Percentiles rank a stretch among this genome's conserved stretches.
These are phyloP conservation scores for Leucoagaricus sp. DNA, from an alignment of 1,284 basidiomycete genomes.

Conservation along the genomic window DNA sequence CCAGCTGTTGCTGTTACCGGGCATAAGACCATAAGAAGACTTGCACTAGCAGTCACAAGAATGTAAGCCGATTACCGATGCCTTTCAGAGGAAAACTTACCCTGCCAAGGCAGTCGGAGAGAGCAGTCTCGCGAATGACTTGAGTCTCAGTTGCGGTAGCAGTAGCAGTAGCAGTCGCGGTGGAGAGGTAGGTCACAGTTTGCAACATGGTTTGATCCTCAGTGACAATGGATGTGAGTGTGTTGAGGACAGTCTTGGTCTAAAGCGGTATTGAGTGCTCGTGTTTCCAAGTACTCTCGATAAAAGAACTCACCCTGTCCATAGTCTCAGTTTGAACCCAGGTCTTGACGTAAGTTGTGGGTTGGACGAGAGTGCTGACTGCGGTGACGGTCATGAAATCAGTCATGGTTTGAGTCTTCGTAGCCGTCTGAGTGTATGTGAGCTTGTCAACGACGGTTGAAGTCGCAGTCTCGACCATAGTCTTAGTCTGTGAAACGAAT, in stretches of 20 bases:
- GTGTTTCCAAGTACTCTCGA: background rate
- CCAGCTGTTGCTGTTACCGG: constrained; percentile 51
- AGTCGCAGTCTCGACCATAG: constrained; percentile 48
- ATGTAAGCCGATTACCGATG: background rate
- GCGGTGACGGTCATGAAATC: constrained; percentile 47
- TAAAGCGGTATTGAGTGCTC: constrained; percentile 20
- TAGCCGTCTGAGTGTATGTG: constrained; percentile 42
- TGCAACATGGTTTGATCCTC: constrained; percentile 45
- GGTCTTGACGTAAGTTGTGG: constrained; percentile 45
- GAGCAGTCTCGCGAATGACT: constrained; percentile 44
- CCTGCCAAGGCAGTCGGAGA: constrained; percentile 54
- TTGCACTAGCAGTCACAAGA: constrained; percentile 50
- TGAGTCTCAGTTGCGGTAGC: constrained; percentile 49
- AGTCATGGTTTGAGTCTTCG: constrained; percentile 45
- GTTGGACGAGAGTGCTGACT: constrained; percentile 41
- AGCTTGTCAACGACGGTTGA: constrained; percentile 45
- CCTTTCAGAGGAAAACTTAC: constrained; percentile 29
- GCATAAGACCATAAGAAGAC: constrained; percentile 50
- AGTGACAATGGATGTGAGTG: constrained; percentile 48
- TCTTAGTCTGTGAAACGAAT: constrained; percentile 45
- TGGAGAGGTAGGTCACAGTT: constrained; percentile 48
- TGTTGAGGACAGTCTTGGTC: constrained; percentile 53
- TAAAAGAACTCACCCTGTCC: constrained; percentile 38
- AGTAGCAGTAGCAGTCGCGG: constrained; percentile 47
- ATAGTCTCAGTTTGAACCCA: constrained; percentile 44